phyloP scores from a whole-genome alignment of 805 yeast genomes.

The Candida xyloterini region DNA sequence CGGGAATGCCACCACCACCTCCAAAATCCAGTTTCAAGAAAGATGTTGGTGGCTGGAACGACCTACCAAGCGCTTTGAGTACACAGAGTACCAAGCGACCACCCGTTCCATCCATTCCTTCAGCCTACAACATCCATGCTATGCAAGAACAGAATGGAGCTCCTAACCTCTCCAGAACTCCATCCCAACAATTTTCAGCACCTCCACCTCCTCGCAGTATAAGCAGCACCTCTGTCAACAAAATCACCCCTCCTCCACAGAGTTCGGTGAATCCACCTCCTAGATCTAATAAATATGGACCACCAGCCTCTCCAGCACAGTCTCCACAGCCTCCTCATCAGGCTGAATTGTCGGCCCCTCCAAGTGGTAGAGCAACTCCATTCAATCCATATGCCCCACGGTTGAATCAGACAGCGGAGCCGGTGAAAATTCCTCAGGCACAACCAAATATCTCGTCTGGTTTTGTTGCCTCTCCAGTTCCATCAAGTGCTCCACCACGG shows the following conservation, averaged over 20 bases:
- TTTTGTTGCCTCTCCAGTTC: constrained; percentile 15
- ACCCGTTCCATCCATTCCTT: constrained; percentile 25
- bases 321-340: constrained; percentile 26
- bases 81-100: constrained; percentile 27
- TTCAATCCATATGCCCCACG: constrained; percentile 39
- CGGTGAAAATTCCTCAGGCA: constrained; percentile 26
- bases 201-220: constrained; percentile 32
- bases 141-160: constrained; percentile 17
- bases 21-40: constrained; percentile 32
- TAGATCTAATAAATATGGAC: constrained; percentile 21
- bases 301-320: constrained; percentile 16
- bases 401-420: constrained; percentile 21
- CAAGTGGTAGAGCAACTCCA: constrained; percentile 13
- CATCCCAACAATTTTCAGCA: constrained; percentile 30
- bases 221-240: constrained; percentile 21
- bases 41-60: constrained; percentile 71
- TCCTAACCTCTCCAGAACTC: constrained; percentile 24
- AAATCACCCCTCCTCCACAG: constrained; percentile 14
- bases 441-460: constrained; percentile 22
- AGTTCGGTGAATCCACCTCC: constrained; percentile 13
- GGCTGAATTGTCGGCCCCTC: constrained; percentile 13
- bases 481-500: constrained; percentile 21
- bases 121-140: constrained; percentile 25
- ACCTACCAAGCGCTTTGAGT: constrained; percentile 49
- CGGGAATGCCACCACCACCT: constrained; percentile 23